Evolutionary conservation across 768 basidiomycete genomes (phyloP), one percentile per base, ranked within the genome.

Genomic region (Agrocybe chaxingu): DNA sequence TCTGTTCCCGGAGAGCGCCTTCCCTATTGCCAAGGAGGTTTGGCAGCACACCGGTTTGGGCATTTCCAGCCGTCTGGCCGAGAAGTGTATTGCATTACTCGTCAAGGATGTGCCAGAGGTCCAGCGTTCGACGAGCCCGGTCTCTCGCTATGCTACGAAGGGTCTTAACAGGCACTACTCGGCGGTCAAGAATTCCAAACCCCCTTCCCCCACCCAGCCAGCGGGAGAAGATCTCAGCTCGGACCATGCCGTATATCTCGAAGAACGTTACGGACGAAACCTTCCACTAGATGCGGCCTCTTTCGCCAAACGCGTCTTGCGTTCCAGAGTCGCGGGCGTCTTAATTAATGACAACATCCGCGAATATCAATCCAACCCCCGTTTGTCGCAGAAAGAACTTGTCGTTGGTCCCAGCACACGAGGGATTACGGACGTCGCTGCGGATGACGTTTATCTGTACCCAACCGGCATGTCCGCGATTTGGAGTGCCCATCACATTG

Each of bases 31-130:
- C 7, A 96, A 90, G 64, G 79, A 92, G 65, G 98, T 95, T 68
- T 98, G 96, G 96, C 95, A 98, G 58, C 96, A 98, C 64, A 84
- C 88, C 0, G 96, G 96, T 0, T 71, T 88, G 51, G 94, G 95
- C 1, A 85, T 99, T 36, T 92, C 89, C 3, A 93, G 90, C 53
- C 84, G 96, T 6, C 70, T 88, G 13, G 93, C 93, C 3, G 92
- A 94, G 52, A 76, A 82, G 50, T 93, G 89, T 62, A 74, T 98
- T 38, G 74, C 82, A 29, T 71, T 92, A 58, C 74, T 94, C 1
- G 79, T 83, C 0, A 78, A 78, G 29, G 71, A 73, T 31, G 35
- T 62, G 18, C 65, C 63, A 35, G 49, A 31, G 4, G 37, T 46
- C 8, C 50, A 55, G 3, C 56, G 48, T n/a, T 52, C 63, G 11